phyloP scores from a whole-genome alignment of 176 grass and related monocot genomes.

The Alopecurus myosuroides region DNA sequence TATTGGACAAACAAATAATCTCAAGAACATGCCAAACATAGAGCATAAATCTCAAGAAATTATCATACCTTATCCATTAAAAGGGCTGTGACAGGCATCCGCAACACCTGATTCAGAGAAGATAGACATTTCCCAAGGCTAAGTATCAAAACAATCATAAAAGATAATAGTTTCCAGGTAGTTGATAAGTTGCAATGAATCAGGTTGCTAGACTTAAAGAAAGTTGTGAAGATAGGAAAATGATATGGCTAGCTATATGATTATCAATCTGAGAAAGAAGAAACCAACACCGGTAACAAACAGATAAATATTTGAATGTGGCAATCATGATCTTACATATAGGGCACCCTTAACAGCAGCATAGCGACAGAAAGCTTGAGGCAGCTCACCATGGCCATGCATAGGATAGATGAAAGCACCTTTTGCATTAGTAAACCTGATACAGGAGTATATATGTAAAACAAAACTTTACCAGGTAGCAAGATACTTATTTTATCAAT shows the following conservation, averaged over 20 bases:
- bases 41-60: neutral
- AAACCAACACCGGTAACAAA: neutral
- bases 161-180: neutral
- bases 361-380: constrained; percentile 88
- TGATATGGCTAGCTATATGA: neutral
- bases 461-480: neutral
- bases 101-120: constrained; percentile 54
- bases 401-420: constrained; percentile 90
- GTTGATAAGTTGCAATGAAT: neutral
- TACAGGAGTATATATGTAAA: neutral
- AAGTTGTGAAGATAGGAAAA: neutral
- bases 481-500: neutral
- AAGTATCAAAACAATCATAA: neutral
- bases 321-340: constrained; percentile 60
- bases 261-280: neutral
- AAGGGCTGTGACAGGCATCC: constrained; percentile 61
- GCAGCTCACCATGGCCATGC: constrained; percentile 91
- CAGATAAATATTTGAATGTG: neutral
- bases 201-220: neutral
- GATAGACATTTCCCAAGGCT: neutral
- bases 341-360: constrained; percentile 89
- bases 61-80: constrained; percentile 63
- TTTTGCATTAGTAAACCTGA: constrained; percentile 76
- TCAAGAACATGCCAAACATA: neutral
- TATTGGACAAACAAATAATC: neutral